Base-by-base conservation (phyloP, 139 green algal genomes). In the Volvox reticuliferus region DNA sequence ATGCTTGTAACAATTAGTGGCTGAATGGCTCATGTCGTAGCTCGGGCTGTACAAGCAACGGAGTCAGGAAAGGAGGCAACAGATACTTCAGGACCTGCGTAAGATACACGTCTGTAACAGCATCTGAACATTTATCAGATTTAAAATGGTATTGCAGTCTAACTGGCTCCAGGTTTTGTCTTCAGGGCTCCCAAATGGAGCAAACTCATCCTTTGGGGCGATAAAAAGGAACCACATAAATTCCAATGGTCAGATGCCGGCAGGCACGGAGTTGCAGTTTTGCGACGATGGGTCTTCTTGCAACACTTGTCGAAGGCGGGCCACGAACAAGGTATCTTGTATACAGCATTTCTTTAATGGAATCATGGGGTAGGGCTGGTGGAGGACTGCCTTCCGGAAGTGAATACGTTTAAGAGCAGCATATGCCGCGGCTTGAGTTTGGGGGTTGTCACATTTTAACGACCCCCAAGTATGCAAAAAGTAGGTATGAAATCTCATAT, bases 211-310 rank as follows among this genome's bases (percentile, higher is more conserved):
- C 13, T 13, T 18, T 76, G 22, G 28, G n/a, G 22, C 55, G n/a
- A 21, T 55, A 61, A 30, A 3, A 55, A 19, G 32, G 81, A 62
- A 65, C 17, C 17, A 20, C 13, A 24, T 12, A 30, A 65, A n/a
- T 61, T 87, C 17, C 9, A 61, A 61, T 87, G 81, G 81, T 33
- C 81, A 30, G 81, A 87, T 21, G 61, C 30, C 12, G 61, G 81
- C 3, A 28, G 32, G 12, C 67, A 65, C 62, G 61, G 30, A 12
- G 17, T 63, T 17, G 9, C n/a, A 12, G n/a, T 76, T 19, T 9
- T 87, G 61, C 81, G 81, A 13, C n/a, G 61, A 16, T 87, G 81
- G 14, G 35, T 61, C 3, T 87, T 75, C n/a, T 19, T 87, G 30
- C 81, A 63, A 21, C 61, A 87, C 61, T 9, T 65, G 0, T 21